Conservation (phyloP, 495 filamentous ascomycete species). For the Aspergillus baeticus region DNA sequence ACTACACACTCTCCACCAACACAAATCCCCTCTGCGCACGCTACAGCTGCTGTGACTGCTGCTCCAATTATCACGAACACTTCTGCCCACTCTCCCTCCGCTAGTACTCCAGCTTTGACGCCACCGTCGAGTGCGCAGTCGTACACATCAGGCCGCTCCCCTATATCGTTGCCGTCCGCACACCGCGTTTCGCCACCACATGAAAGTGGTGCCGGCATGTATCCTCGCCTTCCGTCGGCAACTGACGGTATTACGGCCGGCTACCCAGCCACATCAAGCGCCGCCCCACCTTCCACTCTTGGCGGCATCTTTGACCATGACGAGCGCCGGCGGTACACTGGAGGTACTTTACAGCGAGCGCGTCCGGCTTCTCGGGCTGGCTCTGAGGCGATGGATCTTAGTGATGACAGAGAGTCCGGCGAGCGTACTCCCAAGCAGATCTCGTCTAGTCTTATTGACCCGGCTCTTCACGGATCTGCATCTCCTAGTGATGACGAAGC, state of each 20-base stretch:
- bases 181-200: constrained; percentile 64
- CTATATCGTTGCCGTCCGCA: constrained; percentile 58
- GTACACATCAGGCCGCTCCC: constrained; percentile 84
- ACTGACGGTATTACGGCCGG: constrained; percentile 53
- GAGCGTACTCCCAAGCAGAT: constrained; percentile 45
- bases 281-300: constrained; percentile 73
- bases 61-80: constrained; percentile 58
- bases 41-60: constrained; percentile 54
- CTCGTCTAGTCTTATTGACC: constrained; percentile 53
- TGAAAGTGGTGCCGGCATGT: constrained; percentile 66
- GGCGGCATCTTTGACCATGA: constrained; percentile 78
- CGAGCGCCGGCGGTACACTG: constrained; percentile 81
- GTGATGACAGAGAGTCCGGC: constrained; percentile 47
- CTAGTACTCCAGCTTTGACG: constrained; percentile 79
- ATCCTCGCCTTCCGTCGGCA: constrained; percentile 80
- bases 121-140: constrained; percentile 85
- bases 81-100: constrained; percentile 49
- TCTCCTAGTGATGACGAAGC: constrained; percentile 40
- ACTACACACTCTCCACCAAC: constrained; percentile 69
- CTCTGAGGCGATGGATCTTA: constrained; percentile 53
- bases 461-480: constrained; percentile 40
- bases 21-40: constrained; percentile 54
- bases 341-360: constrained; percentile 80
- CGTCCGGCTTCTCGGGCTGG: constrained; percentile 42
- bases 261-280: constrained; percentile 62